phyloP scores from a whole-genome alignment of 2,329 filamentous ascomycete genomes.

The Coniochaeta prunicola region DNA sequence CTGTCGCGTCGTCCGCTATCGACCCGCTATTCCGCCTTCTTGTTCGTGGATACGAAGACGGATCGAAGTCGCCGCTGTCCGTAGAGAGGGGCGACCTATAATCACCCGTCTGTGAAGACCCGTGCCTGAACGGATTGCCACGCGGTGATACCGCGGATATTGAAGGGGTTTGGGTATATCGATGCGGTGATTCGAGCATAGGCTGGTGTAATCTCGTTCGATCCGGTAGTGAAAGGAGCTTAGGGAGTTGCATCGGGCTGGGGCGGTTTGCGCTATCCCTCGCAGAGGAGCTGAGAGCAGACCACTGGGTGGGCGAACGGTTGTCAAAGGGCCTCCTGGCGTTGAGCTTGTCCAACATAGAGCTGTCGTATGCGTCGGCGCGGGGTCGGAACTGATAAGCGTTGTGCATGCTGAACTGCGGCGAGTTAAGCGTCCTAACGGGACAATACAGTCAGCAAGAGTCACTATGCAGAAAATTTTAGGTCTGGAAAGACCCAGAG shows the following conservation, averaged over 20 bases:
- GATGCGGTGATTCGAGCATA: conserved; percentile 35
- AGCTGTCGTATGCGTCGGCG: conserved; percentile 40
- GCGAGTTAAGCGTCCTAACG: conserved; percentile 12
- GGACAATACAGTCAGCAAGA: neutral
- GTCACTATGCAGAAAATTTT: neutral
- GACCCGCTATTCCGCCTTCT: conserved; percentile 41
- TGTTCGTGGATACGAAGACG: conserved; percentile 36
- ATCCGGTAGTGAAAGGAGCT: conserved; percentile 40
- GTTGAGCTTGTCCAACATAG: conserved; percentile 49
- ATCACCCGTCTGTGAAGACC: conserved; percentile 21
- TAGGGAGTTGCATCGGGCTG: conserved; percentile 30
- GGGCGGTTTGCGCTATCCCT: conserved; percentile 27
- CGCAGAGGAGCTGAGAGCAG: conserved; percentile 18
- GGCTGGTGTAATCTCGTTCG: conserved; percentile 30
- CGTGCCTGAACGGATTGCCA: conserved; percentile 31
- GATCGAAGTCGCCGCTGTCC: conserved; percentile 37
- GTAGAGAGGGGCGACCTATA: conserved; percentile 32
- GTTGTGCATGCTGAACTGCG: conserved; percentile 39
- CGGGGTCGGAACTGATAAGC: conserved; percentile 30
- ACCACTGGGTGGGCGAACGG: conserved; percentile 33
- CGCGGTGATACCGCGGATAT: conserved; percentile 42
- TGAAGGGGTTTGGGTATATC: conserved; percentile 37
- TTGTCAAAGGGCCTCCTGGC: conserved; percentile 36
- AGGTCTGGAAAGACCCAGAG: neutral
- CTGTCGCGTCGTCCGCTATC: conserved; percentile 22